A percentile compares a stretch with the other conserved stretches of the same genome.
phyloP scores from a whole-genome alignment of 768 basidiomycete genomes.

The Russula sp. region DNA sequence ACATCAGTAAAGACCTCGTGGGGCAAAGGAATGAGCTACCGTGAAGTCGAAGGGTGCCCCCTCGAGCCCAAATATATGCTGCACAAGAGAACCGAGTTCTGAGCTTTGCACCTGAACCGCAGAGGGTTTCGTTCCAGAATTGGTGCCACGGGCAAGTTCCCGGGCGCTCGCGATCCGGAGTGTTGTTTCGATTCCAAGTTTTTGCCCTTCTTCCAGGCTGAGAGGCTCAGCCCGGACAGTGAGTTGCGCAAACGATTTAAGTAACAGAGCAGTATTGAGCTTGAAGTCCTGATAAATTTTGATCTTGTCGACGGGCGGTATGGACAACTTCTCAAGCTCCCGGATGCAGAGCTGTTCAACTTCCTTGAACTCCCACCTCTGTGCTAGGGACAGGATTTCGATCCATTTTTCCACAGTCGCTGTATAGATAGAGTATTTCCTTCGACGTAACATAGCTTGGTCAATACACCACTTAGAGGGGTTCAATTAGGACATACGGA shows the following conservation, averaged over 20 bases:
- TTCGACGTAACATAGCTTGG: constrained; percentile 22
- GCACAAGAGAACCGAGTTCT: not conserved
- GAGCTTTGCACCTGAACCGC: not conserved
- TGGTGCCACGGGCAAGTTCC: constrained; percentile 30
- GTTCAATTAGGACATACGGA: constrained; percentile 22
- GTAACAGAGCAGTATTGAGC: constrained; percentile 41
- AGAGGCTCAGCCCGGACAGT: constrained; percentile 45
- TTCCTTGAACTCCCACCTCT: constrained; percentile 47
- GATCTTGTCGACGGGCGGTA: constrained; percentile 47
- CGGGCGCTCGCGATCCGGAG: constrained; percentile 46
- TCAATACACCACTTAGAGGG: constrained; percentile 26
- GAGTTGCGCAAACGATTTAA: constrained; percentile 47
- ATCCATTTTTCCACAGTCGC: constrained; percentile 46
- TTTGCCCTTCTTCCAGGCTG: constrained; percentile 43
- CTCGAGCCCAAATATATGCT: not conserved
- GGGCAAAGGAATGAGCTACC: not conserved
- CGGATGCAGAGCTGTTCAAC: constrained; percentile 45
- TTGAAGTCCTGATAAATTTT: constrained; percentile 46
- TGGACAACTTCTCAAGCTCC: constrained; percentile 39
- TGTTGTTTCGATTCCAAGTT: constrained; percentile 50
- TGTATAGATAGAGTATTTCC: constrained; percentile 49
- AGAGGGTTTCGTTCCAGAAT: not conserved
- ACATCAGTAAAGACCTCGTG: not conserved
- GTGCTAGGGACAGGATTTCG: constrained; percentile 44
- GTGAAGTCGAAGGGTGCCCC: not conserved